Evolutionary conservation across 306 rosid species (phyloP), one percentile per base, ranked within the genome.

Genomic region (Cucumis cinereus): DNA sequence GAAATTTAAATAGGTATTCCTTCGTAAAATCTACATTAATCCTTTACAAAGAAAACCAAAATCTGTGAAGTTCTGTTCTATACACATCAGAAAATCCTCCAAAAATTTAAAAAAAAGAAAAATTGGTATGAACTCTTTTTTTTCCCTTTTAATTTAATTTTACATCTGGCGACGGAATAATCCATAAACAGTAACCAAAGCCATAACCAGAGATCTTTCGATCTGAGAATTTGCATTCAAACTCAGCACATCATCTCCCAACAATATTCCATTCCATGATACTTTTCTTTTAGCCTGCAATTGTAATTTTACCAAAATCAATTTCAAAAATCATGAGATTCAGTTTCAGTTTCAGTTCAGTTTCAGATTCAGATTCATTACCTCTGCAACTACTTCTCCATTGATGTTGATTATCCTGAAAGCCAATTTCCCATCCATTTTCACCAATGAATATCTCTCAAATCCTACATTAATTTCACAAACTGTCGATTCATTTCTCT

Each of bases 311-410:
- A 30, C 35, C 3, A 9, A 41, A 7, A 8, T 5, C 14, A 9
- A 22, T 40, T 56, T 35, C 12, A 54, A 35, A n/a, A 30, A 30
- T 5, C 35, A 30, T 30, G 35, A 30, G 12, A 16, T 4, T 56
- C 40, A 36, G 49, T 19, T 3, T 47, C 23, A 30, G 5, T 11
- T 45, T 45, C 50, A 45, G 45, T 41, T 36, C 8, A 36, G 8
- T 5, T 36, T 36, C 4, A 36, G 40, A 36, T 36, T 36, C 8
- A 36, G 2, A 36, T 30, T 30, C 35, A 36, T 45, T 45, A 89
- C 98, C 93, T 94, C 97, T 13, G 97, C 98, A 73, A 91, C 77
- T 24, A 85, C 63, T 1, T 83, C 73, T 79, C 90, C 90, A 20
- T 86, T 78, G 14, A 52, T 61, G 83, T 81, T 83, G 2, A 86